Conservation (phyloP, 2,329 filamentous ascomycete genomes). For the Aspergillus sp. region DNA sequence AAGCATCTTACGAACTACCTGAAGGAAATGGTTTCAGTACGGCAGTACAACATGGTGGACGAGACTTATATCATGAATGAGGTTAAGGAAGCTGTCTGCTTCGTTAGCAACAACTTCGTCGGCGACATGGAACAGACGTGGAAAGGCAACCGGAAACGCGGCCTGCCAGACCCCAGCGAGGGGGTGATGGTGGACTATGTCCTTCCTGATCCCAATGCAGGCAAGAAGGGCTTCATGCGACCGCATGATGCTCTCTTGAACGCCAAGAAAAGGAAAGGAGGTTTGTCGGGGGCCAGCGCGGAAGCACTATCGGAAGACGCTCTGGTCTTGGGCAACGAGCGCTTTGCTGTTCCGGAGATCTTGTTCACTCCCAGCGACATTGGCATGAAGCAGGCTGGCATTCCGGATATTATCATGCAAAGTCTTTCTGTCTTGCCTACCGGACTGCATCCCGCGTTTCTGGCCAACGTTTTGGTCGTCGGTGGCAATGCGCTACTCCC, state of each 20-base stretch:
- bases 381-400: slow-evolving; percentile 77
- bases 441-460: slow-evolving; percentile 78
- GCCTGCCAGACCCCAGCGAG: slow-evolving; percentile 29
- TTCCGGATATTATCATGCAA: slow-evolving; percentile 81
- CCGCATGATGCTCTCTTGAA: slow-evolving; percentile 73
- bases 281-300: slow-evolving; percentile 50
- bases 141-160: slow-evolving; percentile 66
- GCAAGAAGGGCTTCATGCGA: slow-evolving; percentile 68
- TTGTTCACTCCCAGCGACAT: slow-evolving; percentile 85
- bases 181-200: slow-evolving; percentile 84
- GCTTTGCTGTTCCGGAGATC: slow-evolving; percentile 86
- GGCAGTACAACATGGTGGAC: slow-evolving; percentile 94
- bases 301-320: slow-evolving; percentile 69
- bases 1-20: slow-evolving; percentile 93
- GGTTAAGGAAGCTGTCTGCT: slow-evolving; percentile 90
- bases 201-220: slow-evolving; percentile 73
- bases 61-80: slow-evolving; percentile 93
- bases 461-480: slow-evolving; percentile 86
- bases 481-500: slow-evolving; percentile 80
- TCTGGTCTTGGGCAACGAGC: slow-evolving; percentile 84
- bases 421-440: slow-evolving; percentile 73
- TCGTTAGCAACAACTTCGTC: slow-evolving; percentile 75
- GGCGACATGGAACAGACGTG: slow-evolving; percentile 78
- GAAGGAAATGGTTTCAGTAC: slow-evolving; percentile 82
- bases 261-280: slow-evolving; percentile 52